phyloP scores from a whole-genome alignment of 345 rosid species.

The Salix purpurea region DNA sequence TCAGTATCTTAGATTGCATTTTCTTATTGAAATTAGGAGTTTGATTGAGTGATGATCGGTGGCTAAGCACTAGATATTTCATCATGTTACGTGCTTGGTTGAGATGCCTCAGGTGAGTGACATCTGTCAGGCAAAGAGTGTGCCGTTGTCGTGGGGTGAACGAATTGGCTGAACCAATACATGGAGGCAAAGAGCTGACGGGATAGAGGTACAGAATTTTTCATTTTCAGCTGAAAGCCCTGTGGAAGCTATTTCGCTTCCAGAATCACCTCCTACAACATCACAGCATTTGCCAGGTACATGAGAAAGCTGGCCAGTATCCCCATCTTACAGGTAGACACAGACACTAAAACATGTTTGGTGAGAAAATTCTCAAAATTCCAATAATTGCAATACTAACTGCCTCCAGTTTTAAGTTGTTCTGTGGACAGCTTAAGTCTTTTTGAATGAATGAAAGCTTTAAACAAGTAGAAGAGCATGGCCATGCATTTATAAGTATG shows the following conservation, averaged over 20 bases:
- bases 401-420: not conserved
- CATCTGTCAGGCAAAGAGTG: not conserved
- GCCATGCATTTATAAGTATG: no score
- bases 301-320: not conserved
- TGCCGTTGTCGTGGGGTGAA: not conserved
- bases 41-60: not conserved
- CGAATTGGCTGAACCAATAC: not conserved
- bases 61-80: not conserved
- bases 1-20: not conserved
- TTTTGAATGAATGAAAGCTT: not conserved
- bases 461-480: no score
- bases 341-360: not conserved
- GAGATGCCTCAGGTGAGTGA: not conserved
- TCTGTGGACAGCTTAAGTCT: not conserved
- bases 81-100: not conserved
- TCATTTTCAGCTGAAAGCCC: not conserved
- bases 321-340: not conserved
- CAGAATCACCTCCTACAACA: not conserved
- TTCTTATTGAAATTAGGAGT: not conserved
- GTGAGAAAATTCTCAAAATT: not conserved
- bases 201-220: not conserved
- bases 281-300: not conserved
- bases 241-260: not conserved
- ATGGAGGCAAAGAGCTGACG: not conserved
- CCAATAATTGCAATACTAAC: not conserved